Percentiles rank a stretch among this genome's conserved stretches.
phyloP scores from a whole-genome alignment of 352 stramenopile species.

The Phytophthora palmivora region DNA sequence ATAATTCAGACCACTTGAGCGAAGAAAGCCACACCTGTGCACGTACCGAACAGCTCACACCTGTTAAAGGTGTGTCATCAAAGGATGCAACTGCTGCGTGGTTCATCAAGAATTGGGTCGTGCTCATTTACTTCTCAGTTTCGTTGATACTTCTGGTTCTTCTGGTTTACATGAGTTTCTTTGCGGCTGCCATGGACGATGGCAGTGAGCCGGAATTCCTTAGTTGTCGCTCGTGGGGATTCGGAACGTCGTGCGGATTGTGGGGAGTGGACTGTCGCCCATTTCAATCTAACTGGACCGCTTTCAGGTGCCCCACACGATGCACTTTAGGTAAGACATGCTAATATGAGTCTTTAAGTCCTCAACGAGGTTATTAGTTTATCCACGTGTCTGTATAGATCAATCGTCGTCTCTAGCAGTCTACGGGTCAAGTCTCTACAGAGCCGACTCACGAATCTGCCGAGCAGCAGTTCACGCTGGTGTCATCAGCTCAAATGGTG shows the following conservation, averaged over 20 bases:
- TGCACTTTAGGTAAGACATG: conserved; percentile 63
- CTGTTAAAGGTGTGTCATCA: neutral
- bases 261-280: conserved; percentile 66
- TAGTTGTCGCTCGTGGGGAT: conserved; percentile 74
- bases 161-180: conserved; percentile 82
- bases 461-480: conserved; percentile 80
- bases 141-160: conserved; percentile 53
- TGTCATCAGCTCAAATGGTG: conserved; percentile 70
- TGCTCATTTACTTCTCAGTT: conserved; percentile 55
- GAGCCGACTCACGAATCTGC: conserved; percentile 83
- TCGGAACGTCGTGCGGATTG: conserved; percentile 64
- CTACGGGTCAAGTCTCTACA: conserved; percentile 73
- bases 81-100: conserved; percentile 21
- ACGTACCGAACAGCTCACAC: conserved; percentile 1
- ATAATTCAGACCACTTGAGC: conserved; percentile 7
- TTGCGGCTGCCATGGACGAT: conserved; percentile 66
- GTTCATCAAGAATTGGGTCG: conserved; percentile 41
- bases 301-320: conserved; percentile 72
- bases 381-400: conserved; percentile 41
- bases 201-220: conserved; percentile 61
- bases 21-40: conserved; percentile 10
- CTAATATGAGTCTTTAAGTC: neutral
- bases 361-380: neutral
- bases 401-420: conserved; percentile 69
- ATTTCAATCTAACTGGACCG: conserved; percentile 65